Evolutionary conservation across 75 land plant species (phyloP), one percentile per base, ranked within the genome.

Genomic region (Picea sitchensis): DNA sequence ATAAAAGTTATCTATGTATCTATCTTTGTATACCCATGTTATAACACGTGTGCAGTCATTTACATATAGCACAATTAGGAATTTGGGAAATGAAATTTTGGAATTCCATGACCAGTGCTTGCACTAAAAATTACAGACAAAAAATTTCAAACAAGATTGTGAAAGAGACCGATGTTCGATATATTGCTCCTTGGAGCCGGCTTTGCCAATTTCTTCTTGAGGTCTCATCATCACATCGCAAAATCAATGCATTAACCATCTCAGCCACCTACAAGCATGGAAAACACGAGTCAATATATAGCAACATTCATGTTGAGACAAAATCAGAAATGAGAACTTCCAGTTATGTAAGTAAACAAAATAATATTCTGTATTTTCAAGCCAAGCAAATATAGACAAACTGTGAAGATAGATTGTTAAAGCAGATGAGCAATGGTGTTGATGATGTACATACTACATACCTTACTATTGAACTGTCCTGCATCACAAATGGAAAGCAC

Each of bases 401-500:
- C 20, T 71, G 11, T 20, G 13, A 44, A 44, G 26, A 8, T 44
- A n/a, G 3, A 44, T 41, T 12, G n/a, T 71, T 20, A 44, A 71
- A 44, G 21, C 47, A 61, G 20, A 41, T 60, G 62, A 56, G 78
- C 13, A 13, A 26, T 26, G 8, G 65, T 3, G 18, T 61, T 34
- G 38, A 60, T 18, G 51, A 38, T 57, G 5, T 71, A 67, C 14
- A 21, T 59, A 91, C 99, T 71, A 67, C 14, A 21, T 59, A 91
- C 99, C 92, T 97, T 95, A 77, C 56, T 85, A 76, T 79, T 89
- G 21, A 84, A 78, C 54, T 86, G 88, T 47, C 88, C 86, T 71
- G 87, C 73, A 89, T 95, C 98, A 85, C 90, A 93, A 63, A 98
- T 51, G 68, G 92, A 96, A 73, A 98, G 76, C 14, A 98, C 95